Base-by-base conservation (phyloP, 441 rosid genomes). In the Francoa sonchifolia region DNA sequence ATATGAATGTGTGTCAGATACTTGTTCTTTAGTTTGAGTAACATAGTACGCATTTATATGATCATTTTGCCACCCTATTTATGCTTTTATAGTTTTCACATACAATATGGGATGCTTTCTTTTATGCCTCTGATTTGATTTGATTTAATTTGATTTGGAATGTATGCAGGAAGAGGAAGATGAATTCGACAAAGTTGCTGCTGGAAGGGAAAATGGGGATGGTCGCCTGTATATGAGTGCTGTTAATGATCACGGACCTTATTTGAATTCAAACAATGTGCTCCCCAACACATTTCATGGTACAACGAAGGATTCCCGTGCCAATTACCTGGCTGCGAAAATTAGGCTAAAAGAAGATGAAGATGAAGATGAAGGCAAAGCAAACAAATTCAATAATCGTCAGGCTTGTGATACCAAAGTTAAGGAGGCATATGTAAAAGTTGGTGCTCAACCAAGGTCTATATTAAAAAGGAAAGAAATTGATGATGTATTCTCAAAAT, bases 161-260 rank as follows among this genome's bases (percentile, higher is more conserved):
- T 38, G 5, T 21, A 2, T 13, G 38, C 43, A 73, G 76, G 76
- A 58, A 33, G 80, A 73, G 48, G 80, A 73, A 54, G 80, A 73
- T 48, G 66, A 58, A 65, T 69, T 27, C 62, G 80, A 73, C 43
- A 67, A 61, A 59, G 51, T 73, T 16, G 80, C 76, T n/a, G 30
- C 46, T 1, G 76, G 76, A 9, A 31, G 55, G 55, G 74, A 58
- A 31, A 33, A 48, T 56, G 57, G 25, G 3, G 50, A 47, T 32
- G 59, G 57, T 21, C 48, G 62, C 43, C 48, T 61, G 38, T 59
- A 52, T 27, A 54, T 64, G 67, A 51, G 53, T 17, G 63, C 57
- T 48, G 40, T 35, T 16, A 27, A 44, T 13, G 53, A 42, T 8
- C 48, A 8, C 19, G 56, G 62, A 5, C 30, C 45, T 50, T 51